A percentile compares a stretch with the other conserved stretches of the same genome.
These are phyloP conservation scores for Panicum virgatum DNA, from an alignment of 202 grass and related monocot genomes.

Conservation along the genomic window DNA sequence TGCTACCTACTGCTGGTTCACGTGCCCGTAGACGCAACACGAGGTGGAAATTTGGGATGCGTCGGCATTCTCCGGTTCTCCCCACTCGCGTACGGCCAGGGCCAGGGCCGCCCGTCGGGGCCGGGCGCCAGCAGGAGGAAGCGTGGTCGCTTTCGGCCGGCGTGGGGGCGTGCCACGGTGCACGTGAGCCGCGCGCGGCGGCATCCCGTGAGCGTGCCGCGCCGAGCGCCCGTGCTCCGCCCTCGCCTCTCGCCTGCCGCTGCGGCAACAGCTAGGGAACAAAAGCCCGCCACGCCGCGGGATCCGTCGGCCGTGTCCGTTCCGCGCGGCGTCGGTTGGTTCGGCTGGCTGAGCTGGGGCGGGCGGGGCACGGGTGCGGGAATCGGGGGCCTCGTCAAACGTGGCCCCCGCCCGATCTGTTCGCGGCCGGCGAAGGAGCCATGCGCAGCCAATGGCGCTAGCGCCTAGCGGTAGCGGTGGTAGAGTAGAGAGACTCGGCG, in stretches of 20 bases:
- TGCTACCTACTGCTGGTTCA: conserved; percentile 11
- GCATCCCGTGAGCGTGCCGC: neutral
- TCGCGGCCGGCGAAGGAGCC: neutral
- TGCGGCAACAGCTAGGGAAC: conserved; percentile 25
- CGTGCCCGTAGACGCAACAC: neutral
- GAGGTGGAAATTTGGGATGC: neutral
- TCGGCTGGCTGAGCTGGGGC: neutral
- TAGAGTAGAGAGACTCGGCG: neutral
- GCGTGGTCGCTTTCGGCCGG: neutral
- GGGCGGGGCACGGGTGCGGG: neutral
- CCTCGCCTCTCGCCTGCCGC: neutral
- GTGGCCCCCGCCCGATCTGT: neutral
- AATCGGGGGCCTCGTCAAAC: neutral
- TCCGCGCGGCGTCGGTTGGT: neutral
- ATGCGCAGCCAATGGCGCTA: neutral
- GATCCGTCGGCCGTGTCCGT: neutral
- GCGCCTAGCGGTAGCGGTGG: no score
- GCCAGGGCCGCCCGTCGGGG: neutral
- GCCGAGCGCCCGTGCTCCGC: neutral
- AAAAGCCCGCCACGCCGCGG: conserved; percentile 23
- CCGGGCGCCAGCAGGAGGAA: neutral
- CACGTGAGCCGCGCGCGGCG: conserved; percentile 32
- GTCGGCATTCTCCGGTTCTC: neutral
- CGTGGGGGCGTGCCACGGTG: conserved; percentile 3
- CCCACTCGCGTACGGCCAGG: neutral